phyloP scores from a whole-genome alignment of 257 asterid species.

The Solanum arcanum region DNA sequence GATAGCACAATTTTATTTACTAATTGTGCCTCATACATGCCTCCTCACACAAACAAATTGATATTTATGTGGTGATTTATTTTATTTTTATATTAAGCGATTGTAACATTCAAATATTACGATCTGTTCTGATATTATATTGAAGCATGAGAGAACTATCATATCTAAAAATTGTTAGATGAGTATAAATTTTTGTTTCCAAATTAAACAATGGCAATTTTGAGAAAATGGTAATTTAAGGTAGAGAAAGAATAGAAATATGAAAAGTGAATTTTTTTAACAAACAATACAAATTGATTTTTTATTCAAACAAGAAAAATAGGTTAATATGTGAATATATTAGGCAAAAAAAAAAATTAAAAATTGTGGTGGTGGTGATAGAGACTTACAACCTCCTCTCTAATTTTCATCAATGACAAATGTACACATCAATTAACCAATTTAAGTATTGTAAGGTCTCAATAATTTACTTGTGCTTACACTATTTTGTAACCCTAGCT shows the following conservation, averaged over 20 bases:
- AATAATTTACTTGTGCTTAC: slow-evolving; percentile 16
- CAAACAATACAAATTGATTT: background rate
- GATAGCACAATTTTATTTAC: background rate
- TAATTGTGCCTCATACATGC: background rate
- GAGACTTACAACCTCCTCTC: slow-evolving; percentile 21
- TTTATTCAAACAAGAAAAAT: background rate
- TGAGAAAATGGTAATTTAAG: background rate
- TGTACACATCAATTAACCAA: slow-evolving; percentile 7
- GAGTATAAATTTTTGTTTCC: background rate
- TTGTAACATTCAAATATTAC: background rate
- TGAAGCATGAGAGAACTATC: background rate
- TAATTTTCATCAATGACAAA: background rate
- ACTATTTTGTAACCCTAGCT: slow-evolving; percentile 4
- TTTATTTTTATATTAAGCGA: background rate
- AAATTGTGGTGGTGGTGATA: slow-evolving; percentile 6
- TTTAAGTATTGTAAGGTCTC: slow-evolving; percentile 3
- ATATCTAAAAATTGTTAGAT: background rate
- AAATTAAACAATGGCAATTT: background rate
- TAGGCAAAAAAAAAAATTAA: background rate
- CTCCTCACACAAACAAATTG: background rate
- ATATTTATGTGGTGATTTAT: background rate
- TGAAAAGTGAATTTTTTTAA: background rate
- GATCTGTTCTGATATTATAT: background rate
- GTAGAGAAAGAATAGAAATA: background rate
- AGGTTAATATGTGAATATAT: background rate